Percentiles rank a stretch among this genome's conserved stretches.
phyloP scores from a whole-genome alignment of 495 filamentous ascomycete genomes.

The Trichoderma orchidacearum region DNA sequence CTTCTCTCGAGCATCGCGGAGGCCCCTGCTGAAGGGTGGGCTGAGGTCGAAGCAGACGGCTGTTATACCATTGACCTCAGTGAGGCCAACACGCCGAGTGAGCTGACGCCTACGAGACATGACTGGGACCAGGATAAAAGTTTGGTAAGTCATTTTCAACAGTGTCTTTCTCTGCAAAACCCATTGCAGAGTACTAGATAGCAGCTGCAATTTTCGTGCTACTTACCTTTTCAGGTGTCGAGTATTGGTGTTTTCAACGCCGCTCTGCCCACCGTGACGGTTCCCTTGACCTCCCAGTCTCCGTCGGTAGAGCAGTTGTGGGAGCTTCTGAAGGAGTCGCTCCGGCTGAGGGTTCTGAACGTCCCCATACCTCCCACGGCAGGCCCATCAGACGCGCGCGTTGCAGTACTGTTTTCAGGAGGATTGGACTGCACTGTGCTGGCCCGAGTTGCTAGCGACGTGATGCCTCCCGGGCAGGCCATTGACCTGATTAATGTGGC shows the following conservation, averaged over 20 bases:
- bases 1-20: constrained; percentile 70
- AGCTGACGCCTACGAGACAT: constrained; percentile 10
- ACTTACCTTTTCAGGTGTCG: constrained; percentile 38
- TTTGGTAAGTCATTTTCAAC: background rate
- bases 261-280: constrained; percentile 21
- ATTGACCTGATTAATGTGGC: constrained; percentile 93
- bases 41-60: constrained; percentile 73
- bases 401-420: constrained; percentile 87
- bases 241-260: constrained; percentile 50
- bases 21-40: constrained; percentile 40
- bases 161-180: constrained; percentile 11
- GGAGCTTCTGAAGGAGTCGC: constrained; percentile 45
- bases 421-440: constrained; percentile 87
- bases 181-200: constrained; percentile 3
- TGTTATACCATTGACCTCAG: constrained; percentile 50
- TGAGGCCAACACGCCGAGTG: constrained; percentile 9
- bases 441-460: constrained; percentile 69
- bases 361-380: constrained; percentile 44
- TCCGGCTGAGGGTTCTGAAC: constrained; percentile 49
- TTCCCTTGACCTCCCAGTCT: constrained; percentile 29
- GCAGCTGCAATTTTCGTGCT: constrained; percentile 3
- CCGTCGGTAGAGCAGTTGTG: constrained; percentile 42
- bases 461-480: constrained; percentile 48
- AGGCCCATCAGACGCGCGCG: constrained; percentile 25
- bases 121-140: background rate